Evolutionary conservation across 2,329 filamentous ascomycete genomes (phyloP).

Genomic region (Tolypocladium pustulatum): DNA sequence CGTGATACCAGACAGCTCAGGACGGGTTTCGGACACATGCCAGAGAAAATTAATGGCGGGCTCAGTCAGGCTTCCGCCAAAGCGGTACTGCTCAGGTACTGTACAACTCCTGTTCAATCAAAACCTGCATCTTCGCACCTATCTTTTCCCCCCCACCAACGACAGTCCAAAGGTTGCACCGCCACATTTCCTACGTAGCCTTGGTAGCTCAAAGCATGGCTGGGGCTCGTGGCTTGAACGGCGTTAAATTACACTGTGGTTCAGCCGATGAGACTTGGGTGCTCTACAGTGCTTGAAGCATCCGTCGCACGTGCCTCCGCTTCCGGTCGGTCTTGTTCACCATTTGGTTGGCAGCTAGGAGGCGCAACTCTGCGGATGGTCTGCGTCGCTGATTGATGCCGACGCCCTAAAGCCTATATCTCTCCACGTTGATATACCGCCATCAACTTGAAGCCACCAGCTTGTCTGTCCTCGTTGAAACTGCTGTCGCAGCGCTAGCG

Average conservation of each 20-base stretch:
- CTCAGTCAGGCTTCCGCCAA: too few species aligned
- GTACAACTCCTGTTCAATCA: too few species aligned
- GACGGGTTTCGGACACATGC: too few species aligned
- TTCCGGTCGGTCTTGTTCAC: neutral
- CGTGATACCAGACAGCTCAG: too few species aligned
- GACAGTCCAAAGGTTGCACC: neutral
- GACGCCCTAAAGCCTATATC: neutral
- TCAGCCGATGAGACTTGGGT: accelerated
- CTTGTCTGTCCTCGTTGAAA: neutral
- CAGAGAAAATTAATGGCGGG: too few species aligned
- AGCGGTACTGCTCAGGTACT: too few species aligned
- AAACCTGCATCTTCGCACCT: too few species aligned
- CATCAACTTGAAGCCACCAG: neutral
- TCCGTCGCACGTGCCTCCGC: neutral
- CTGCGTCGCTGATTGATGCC: neutral
- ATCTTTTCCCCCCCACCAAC: neutral
- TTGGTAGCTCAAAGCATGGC: neutral
- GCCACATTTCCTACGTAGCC: too few species aligned
- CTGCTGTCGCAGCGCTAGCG: neutral
- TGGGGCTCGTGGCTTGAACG: neutral
- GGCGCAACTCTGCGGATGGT: neutral
- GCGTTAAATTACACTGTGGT: neutral
- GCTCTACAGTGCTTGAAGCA: neutral
- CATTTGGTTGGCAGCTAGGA: neutral
- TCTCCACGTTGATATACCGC: neutral